phyloP scores from a whole-genome alignment of 306 rosid genomes.

The Biancaea sappan region DNA sequence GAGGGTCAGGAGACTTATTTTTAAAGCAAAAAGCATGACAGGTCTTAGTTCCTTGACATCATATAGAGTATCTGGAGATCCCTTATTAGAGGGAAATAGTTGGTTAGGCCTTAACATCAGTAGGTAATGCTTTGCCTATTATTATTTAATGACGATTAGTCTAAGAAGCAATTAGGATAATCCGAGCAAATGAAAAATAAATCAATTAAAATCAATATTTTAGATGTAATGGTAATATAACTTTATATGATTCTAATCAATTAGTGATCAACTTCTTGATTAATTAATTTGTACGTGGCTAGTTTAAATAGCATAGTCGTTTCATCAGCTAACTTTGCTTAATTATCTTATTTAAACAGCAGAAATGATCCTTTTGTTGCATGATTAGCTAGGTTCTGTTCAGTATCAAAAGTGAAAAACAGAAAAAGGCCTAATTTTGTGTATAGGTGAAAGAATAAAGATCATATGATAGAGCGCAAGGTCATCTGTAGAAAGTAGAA shows the following conservation, averaged over 20 bases:
- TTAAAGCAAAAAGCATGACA: slow-evolving; percentile 51
- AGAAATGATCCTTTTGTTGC: not conserved
- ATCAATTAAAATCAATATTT: not conserved
- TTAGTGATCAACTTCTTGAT: too few species aligned
- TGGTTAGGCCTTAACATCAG: slow-evolving; percentile 66
- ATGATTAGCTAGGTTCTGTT: slow-evolving; percentile 18
- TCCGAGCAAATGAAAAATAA: not conserved
- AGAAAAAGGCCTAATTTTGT: not conserved
- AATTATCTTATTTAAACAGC: not conserved
- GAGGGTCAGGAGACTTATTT: slow-evolving; percentile 57
- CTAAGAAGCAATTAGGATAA: slow-evolving; percentile 1
- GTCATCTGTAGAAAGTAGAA: not conserved
- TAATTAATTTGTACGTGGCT: too few species aligned
- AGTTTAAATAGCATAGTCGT: not conserved
- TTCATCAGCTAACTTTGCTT: not conserved
- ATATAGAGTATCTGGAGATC: slow-evolving; percentile 42
- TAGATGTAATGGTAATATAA: not conserved
- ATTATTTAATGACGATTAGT: slow-evolving; percentile 34
- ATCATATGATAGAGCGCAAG: not conserved
- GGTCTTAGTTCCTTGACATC: slow-evolving; percentile 50
- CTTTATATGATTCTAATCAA: too few species aligned
- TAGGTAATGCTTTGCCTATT: slow-evolving; percentile 51
- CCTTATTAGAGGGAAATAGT: slow-evolving; percentile 48
- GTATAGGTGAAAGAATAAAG: not conserved
- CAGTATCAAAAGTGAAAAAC: not conserved